Evolutionary conservation across 495 filamentous ascomycete genomes (phyloP), one percentile per base, ranked within the genome.

Genomic region (Schizothecium vesticola): DNA sequence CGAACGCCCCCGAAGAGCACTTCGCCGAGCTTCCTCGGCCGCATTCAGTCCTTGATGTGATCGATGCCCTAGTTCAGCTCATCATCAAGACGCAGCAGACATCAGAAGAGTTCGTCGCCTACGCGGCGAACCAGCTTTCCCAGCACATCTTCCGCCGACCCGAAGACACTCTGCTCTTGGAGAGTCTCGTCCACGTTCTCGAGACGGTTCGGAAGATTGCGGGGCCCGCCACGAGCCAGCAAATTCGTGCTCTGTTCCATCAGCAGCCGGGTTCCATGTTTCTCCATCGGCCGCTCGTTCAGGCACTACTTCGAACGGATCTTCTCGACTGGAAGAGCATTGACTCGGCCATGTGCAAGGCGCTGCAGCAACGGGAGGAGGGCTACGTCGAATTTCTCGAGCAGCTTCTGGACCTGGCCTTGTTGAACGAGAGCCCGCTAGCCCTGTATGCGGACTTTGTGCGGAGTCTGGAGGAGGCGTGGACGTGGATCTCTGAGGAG

Each of bases 381-480:
- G 82, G 80, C 23, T 91, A 91, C 3, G 75, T 97, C 16, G 87
- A 92, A 62, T 89, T 96, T 71, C 82, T 98, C 23, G 86, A 88
- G 16, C 85, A 86, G 36, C 78, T 98, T 16, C 82, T 97, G 75
- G 89, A 93, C 72, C 85, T 89, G 28, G 85, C 93, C 19, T 80
- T 97, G 3, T 85, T 96, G 63, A 91, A 86, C 72, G 89, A 94
- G 56, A 85, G 87, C 63, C 91, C 92, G 0, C 81, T 89, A 21
- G 91, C 90, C 2, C 81, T 97, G 56, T 88, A 91, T 70, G 86
- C 93, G 4, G 94, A 98, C 79, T 97, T 97, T 78, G 90, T 91
- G 12, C 86, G 86, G 67, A 96, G 88, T 77, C 82, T 91, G 70
- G 90, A 92, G 71, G 92, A 89, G 57, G 87, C 96, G 64, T 92